Conservation (phyloP, 192 early-diverging fungal species). For the Glomus cerebriforme region DNA sequence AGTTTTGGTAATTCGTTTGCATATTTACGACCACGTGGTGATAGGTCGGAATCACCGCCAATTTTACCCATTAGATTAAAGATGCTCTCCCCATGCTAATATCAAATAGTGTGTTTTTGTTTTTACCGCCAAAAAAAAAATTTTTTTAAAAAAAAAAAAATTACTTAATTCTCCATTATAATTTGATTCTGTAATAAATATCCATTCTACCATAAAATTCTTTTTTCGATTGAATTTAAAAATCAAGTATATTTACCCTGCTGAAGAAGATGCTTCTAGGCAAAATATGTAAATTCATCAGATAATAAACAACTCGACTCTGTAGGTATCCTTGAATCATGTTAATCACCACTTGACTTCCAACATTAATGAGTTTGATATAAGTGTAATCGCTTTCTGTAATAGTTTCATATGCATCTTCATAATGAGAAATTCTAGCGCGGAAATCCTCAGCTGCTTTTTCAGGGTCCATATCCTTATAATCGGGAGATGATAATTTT, state of each 20-base stretch:
- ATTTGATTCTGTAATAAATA: not conserved
- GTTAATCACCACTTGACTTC: conserved; percentile 88
- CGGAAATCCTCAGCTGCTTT: conserved; percentile 90
- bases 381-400: conserved; percentile 75
- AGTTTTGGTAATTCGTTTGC: conserved; percentile 81
- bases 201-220: not conserved
- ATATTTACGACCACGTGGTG: conserved; percentile 84
- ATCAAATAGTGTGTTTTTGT: not conserved
- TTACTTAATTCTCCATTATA: not conserved
- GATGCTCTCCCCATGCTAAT: conserved; percentile 87
- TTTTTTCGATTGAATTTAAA: not conserved
- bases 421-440: conserved; percentile 91
- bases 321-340: conserved; percentile 95
- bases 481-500: conserved; percentile 95
- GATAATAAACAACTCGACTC: conserved; percentile 95
- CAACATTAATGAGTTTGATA: conserved; percentile 95
- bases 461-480: conserved; percentile 83
- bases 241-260: conserved; percentile 46
- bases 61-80: conserved; percentile 92
- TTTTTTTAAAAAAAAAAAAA: not conserved
- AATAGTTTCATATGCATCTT: conserved; percentile 88
- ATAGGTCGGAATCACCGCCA: conserved; percentile 92
- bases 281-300: conserved; percentile 99
- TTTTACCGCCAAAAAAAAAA: not conserved
- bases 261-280: conserved; percentile 93